Evolutionary conservation across 192 early-diverging fungal species (phyloP).

Genomic region (Linnemannia elongata): DNA sequence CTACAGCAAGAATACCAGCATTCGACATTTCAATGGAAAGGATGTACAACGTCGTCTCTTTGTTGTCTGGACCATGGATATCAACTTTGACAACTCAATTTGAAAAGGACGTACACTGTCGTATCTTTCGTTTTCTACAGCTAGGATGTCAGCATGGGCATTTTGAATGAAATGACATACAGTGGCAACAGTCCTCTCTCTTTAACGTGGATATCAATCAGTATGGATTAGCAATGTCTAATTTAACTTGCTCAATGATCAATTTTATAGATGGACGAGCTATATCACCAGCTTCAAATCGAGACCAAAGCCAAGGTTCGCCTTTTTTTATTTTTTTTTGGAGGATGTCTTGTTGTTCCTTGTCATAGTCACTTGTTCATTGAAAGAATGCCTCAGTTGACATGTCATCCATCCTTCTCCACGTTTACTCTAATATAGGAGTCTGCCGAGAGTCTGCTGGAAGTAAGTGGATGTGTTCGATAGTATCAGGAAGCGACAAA

Average conservation of each 20-base stretch:
- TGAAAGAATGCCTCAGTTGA: not conserved
- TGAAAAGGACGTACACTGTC: no score
- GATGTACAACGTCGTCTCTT: no score
- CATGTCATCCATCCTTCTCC: not conserved
- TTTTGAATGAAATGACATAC: no score
- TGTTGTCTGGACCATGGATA: no score
- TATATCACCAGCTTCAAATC: conserved; percentile 43
- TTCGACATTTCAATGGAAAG: no score
- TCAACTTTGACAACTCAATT: no score
- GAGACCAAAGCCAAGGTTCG: conserved; percentile 46
- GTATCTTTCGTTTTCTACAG: no score
- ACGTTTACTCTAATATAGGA: conserved; percentile 11
- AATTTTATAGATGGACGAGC: conserved; percentile 43
- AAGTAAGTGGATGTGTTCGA: conserved; percentile 1
- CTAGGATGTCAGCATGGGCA: no score
- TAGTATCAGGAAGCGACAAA: not conserved
- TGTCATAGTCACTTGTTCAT: not conserved
- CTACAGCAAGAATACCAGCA: no score
- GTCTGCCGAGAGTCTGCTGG: conserved; percentile 39
- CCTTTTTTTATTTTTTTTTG: no score
- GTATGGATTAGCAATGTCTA: not conserved
- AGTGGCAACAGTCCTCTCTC: no score
- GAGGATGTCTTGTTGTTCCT: not conserved
- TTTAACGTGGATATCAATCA: no score
- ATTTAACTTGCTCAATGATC: not conserved